These are phyloP conservation scores for Komagataella phaffii DNA, from an alignment of 805 yeast species.

Conservation along the genomic window DNA sequence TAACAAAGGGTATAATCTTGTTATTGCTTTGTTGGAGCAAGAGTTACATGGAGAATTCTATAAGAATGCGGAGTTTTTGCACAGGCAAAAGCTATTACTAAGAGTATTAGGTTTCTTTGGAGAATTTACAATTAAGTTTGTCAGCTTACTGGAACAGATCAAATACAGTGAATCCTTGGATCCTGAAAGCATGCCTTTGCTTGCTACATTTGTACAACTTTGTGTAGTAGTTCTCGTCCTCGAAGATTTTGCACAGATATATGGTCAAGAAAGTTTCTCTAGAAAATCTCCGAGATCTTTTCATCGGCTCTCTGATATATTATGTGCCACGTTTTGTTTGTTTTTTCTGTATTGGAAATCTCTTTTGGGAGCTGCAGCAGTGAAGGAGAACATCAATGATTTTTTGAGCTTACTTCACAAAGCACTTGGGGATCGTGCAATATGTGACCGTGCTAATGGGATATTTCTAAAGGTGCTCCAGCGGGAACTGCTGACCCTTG, in stretches of 20 bases:
- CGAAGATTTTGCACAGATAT: conserved; percentile 33
- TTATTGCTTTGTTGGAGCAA: conserved; percentile 28
- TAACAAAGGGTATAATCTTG: conserved; percentile 36
- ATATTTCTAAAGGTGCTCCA: conserved; percentile 49
- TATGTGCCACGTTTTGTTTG: conserved; percentile 23
- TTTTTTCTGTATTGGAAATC: conserved; percentile 21
- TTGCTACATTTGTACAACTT: conserved; percentile 21
- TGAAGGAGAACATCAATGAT: conserved; percentile 17
- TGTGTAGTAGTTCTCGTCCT: conserved; percentile 35
- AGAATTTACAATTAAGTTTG: conserved; percentile 27
- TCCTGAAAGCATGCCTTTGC: neutral
- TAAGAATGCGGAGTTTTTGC: conserved; percentile 10
- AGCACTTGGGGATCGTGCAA: conserved; percentile 52
- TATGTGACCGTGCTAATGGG: conserved; percentile 58
- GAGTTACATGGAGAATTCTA: conserved; percentile 19
- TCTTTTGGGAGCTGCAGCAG: neutral
- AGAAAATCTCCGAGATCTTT: conserved; percentile 25
- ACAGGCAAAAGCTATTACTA: conserved; percentile 29
- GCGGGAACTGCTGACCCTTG: conserved; percentile 29
- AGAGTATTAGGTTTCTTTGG: conserved; percentile 41
- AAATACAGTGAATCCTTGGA: neutral
- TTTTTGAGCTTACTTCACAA: conserved; percentile 54
- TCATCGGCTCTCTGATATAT: conserved; percentile 29
- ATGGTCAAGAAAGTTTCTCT: conserved; percentile 28
- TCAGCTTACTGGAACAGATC: conserved; percentile 12